Evolutionary conservation across 208 protist species (phyloP).

Genomic region (Phytomonas francai): DNA sequence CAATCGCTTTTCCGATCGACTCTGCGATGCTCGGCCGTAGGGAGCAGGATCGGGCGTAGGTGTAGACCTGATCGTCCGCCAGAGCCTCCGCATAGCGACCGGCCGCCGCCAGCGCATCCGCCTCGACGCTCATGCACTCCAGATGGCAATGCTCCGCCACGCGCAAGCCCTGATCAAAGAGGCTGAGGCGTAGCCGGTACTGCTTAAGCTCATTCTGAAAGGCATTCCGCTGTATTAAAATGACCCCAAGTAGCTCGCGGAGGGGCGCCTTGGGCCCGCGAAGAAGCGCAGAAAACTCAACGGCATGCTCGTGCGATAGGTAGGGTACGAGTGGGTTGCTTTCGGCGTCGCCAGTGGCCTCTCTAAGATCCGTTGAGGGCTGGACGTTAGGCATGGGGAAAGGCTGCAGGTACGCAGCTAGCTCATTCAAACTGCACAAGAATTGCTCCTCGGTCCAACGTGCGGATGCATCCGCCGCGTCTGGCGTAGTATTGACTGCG

Average conservation of each 20-base stretch:
- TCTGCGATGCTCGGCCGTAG: slow-evolving; percentile 43
- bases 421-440: slow-evolving; percentile 12
- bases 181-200: slow-evolving; percentile 72
- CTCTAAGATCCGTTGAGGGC: slow-evolving; percentile 6
- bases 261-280: slow-evolving; percentile 23
- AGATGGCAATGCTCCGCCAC: slow-evolving; percentile 86
- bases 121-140: slow-evolving; percentile 56
- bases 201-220: slow-evolving; percentile 82
- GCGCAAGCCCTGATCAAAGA: slow-evolving; percentile 77
- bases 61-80: slow-evolving; percentile 60
- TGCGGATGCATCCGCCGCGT: background rate
- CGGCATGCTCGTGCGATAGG: background rate
- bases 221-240: slow-evolving; percentile 74
- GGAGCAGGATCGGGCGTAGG: slow-evolving; percentile 71
- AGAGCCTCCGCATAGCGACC: slow-evolving; percentile 37
- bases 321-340: background rate
- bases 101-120: slow-evolving; percentile 32
- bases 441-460: slow-evolving; percentile 16
- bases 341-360: background rate
- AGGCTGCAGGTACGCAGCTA: slow-evolving; percentile 18
- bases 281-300: slow-evolving; percentile 17
- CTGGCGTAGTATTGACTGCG: background rate
- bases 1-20: slow-evolving; percentile 52
- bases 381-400: slow-evolving; percentile 11
- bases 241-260: slow-evolving; percentile 69